phyloP scores from a whole-genome alignment of 2,329 filamentous ascomycete genomes.

The Chaetomium olivaceum region DNA sequence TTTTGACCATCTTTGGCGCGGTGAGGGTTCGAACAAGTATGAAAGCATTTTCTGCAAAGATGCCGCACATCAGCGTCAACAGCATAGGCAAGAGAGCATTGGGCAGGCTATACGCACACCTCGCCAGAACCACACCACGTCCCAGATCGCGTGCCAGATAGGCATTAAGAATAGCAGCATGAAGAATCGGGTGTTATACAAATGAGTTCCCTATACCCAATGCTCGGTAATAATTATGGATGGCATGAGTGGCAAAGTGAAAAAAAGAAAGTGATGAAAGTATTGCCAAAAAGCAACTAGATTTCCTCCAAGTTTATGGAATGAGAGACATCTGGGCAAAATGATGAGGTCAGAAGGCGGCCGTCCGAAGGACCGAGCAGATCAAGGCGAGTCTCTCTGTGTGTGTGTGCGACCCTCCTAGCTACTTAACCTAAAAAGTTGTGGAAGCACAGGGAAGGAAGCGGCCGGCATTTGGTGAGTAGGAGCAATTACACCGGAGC shows the following conservation, averaged over 20 bases:
- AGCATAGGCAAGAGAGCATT: not conserved
- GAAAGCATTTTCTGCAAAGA: constrained; percentile 61
- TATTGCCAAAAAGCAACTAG: not conserved
- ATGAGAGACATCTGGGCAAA: not conserved
- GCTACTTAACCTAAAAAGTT: not conserved
- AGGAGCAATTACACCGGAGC: not conserved
- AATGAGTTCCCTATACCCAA: not conserved
- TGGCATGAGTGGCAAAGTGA: constrained; percentile 2
- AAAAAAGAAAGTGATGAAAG: not conserved
- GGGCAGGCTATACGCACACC: constrained; percentile 16
- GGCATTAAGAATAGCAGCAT: constrained; percentile 17
- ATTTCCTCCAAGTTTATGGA: not conserved
- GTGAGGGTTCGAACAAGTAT: constrained; percentile 67
- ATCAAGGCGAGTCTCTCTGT: not conserved
- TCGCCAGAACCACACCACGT: constrained; percentile 28
- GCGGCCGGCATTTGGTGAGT: not conserved
- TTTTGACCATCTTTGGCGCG: constrained; percentile 65
- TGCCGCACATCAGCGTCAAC: not conserved
- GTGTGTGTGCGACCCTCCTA: not conserved
- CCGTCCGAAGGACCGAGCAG: not conserved
- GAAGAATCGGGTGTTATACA: not conserved
- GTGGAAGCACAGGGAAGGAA: not conserved
- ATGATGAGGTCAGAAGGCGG: too few species aligned
- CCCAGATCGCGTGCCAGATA: constrained; percentile 24
- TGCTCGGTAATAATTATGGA: not conserved